A percentile compares a stretch with the other conserved stretches of the same genome.
Evolutionary conservation across 2,329 filamentous ascomycete species (phyloP).

Genomic region (Phialemonium atrogriseum): DNA sequence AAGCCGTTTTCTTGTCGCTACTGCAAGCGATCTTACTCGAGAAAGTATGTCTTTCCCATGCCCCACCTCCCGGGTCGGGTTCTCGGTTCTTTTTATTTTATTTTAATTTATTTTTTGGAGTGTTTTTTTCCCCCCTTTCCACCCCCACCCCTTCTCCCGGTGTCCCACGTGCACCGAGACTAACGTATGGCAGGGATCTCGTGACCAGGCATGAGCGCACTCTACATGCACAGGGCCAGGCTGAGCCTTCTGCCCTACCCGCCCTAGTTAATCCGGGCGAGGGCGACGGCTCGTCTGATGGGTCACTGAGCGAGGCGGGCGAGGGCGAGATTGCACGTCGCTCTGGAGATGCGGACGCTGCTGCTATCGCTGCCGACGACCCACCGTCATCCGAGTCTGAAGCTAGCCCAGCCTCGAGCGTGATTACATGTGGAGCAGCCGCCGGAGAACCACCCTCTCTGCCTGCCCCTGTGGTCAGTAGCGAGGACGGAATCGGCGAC

Average conservation of each 20-base stretch:
- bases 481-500: neutral
- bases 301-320: neutral
- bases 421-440: neutral
- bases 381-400: neutral
- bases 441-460: neutral
- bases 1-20: conserved; percentile 2
- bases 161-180: neutral
- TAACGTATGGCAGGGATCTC: neutral
- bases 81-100: too few relatives aligned
- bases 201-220: conserved; percentile 2
- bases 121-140: too few relatives aligned
- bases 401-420: neutral
- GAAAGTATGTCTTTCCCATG: neutral
- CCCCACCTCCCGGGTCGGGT: too few relatives aligned
- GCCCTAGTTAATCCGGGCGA: neutral
- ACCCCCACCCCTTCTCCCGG: too few relatives aligned
- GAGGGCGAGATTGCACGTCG: neutral
- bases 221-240: conserved; percentile 1
- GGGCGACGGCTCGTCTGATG: neutral
- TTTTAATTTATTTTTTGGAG: too few relatives aligned
- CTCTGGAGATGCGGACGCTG: neutral
- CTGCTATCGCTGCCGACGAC: neutral
- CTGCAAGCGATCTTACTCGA: neutral
- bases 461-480: neutral
- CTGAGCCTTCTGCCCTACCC: neutral